Evolutionary conservation across 1,139 yeast species (phyloP), one percentile per base, ranked within the genome.

Genomic region (Dujonia santamariae): DNA sequence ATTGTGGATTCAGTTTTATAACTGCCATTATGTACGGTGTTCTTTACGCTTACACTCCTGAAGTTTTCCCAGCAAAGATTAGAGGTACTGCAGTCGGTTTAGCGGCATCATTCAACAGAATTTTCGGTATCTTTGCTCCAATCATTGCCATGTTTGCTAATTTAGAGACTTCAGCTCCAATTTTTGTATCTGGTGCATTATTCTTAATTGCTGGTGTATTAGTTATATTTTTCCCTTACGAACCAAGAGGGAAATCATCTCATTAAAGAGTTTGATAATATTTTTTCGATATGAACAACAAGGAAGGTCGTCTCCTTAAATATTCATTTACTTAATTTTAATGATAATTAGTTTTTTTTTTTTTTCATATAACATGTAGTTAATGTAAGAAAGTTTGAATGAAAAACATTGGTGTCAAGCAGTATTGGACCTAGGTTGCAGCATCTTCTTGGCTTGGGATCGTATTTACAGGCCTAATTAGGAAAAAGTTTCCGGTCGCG

Each of bases 1-100:
- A 62, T 41, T 67, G 72, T 42, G 60, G 58, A 17, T 67, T 67
- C 46, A 61, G 63, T 36, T 63, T 67, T 39, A 53, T 54, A 29
- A 64, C 72, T 19, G 66, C 60, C 40, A 62, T 66, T 31, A 63
- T 67, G 67, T 67, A 65, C 45, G 72, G 72, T 0, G 72, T 66
- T 4, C 50, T 67, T 26, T 67, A 67, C 40, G 72, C 72, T 9
- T 67, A 67, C 43, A 67, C 73, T 0, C 73, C 73, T 0, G 74
- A 67, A 40, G 59, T 66, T 27, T 67, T 66, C 45, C 65, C 63
- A 11, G 52, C 71, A 1, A 61, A 53, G 36, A 56, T 65, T 19
- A 51, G 73, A 43, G 72, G 72, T 4, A 67, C 72, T 4, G 72
- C 65, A 1, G 61, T 66, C 16, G 74, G 73, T 0, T 51, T 67